phyloP scores from a whole-genome alignment of 768 basidiomycete genomes.

The Leccinum subtestaceum region DNA sequence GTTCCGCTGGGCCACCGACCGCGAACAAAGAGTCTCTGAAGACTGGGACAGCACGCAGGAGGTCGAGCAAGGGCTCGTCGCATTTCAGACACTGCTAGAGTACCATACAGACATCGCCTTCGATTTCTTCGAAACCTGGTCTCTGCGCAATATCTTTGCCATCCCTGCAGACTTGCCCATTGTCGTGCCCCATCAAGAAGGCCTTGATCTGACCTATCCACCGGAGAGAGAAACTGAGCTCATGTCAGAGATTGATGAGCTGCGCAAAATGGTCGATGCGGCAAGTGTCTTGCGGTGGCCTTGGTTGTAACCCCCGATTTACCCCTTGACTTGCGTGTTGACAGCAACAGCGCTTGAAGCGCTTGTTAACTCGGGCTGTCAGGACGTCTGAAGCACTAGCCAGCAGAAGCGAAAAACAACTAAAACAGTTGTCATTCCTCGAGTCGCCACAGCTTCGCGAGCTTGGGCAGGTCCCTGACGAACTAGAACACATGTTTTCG shows the following conservation, averaged over 20 bases:
- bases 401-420: slow-evolving; percentile 43
- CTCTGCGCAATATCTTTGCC: slow-evolving; percentile 81
- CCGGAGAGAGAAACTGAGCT: slow-evolving; percentile 60
- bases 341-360: slow-evolving; percentile 67
- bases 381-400: slow-evolving; percentile 46
- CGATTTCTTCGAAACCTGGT: slow-evolving; percentile 91
- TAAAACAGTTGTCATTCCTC: slow-evolving; percentile 45
- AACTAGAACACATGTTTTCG: slow-evolving; percentile 44
- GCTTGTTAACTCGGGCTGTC: slow-evolving; percentile 52
- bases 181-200: slow-evolving; percentile 73
- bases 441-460: slow-evolving; percentile 37
- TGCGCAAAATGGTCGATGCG: slow-evolving; percentile 64
- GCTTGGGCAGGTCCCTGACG: slow-evolving; percentile 39
- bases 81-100: slow-evolving; percentile 86
- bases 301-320: slow-evolving; percentile 3
- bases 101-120: slow-evolving; percentile 88
- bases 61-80: slow-evolving; percentile 75
- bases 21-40: slow-evolving; percentile 44
- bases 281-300: slow-evolving; percentile 41
- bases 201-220: slow-evolving; percentile 60
- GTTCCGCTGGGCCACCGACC: slow-evolving; percentile 68
- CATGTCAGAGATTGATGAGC: slow-evolving; percentile 62
- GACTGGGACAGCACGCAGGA: slow-evolving; percentile 65
- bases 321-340: slow-evolving; percentile 6
- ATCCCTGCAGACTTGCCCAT: slow-evolving; percentile 66